Evolutionary conservation across 2,329 filamentous ascomycete genomes (phyloP).

Genomic region (Madurella mycetomatis): DNA sequence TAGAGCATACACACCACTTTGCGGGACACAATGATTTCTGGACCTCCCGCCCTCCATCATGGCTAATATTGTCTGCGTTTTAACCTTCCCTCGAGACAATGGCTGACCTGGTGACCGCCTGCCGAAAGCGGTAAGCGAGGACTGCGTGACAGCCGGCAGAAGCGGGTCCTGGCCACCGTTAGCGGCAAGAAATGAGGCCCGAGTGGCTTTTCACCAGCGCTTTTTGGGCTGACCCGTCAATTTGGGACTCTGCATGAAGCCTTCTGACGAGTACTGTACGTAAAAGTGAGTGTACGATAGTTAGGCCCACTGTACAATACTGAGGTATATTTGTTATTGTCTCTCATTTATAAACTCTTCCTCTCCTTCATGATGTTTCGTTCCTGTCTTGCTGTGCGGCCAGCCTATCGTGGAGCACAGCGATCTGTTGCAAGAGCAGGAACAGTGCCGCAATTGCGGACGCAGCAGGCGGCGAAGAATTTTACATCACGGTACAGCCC

Average conservation of each 20-base stretch:
- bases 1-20: too few species aligned
- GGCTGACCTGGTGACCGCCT: slow-evolving; percentile 16
- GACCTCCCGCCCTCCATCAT: neutral
- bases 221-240: neutral
- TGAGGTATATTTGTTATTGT: slow-evolving; percentile 3
- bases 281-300: slow-evolving; percentile 23
- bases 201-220: slow-evolving; percentile 1
- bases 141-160: neutral
- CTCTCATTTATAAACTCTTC: slow-evolving; percentile 9
- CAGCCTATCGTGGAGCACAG: slow-evolving; percentile 20
- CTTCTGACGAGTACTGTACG: slow-evolving; percentile 13
- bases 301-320: slow-evolving; percentile 18
- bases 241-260: slow-evolving; percentile 7
- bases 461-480: slow-evolving; percentile 15
- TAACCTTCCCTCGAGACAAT: neutral
- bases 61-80: neutral
- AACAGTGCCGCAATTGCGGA: slow-evolving; percentile 4
- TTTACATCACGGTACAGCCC: slow-evolving; percentile 22
- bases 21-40: neutral
- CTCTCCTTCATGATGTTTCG: slow-evolving; percentile 23
- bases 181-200: neutral
- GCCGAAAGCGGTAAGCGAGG: slow-evolving; percentile 11
- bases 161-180: neutral
- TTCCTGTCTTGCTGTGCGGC: slow-evolving; percentile 16
- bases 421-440: slow-evolving; percentile 13